Base-by-base conservation (phyloP, 768 basidiomycete genomes). In the Royoungia palumana region DNA sequence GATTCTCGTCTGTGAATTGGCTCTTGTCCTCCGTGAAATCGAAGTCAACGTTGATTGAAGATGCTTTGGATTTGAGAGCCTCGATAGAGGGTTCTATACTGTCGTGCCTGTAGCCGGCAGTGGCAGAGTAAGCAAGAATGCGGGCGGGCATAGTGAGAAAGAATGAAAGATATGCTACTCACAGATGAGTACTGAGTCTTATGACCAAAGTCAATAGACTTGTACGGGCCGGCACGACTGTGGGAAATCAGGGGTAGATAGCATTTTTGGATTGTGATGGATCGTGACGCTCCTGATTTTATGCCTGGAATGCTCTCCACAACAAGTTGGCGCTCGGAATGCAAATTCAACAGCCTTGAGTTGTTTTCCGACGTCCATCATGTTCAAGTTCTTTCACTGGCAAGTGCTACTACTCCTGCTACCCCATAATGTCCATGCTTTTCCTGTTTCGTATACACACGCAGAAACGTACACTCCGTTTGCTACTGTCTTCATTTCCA, bases 51-150 rank as follows among this genome's bases (percentile, higher is more conserved):
- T 79, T 70, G 47, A 82, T 76, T 0, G 66, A 58, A n/a, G 69
- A 49, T 2, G 73, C 74, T 20, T 70, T 72, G 1, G 70, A 62
- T 47, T 75, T 74, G 35, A 89, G 65, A 0, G 77, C 77, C 36
- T 76, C 65, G 22, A 86, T 78, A 4, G 87, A 85, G 2, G 80
- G 78, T 0, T 87, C 87, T 47, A 89, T 89, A 4, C 82, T 85
- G 51, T 87, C 87, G 58, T 90, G 88, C 49, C 85, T 72, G 63
- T 77, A 90, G 5, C 75, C 78, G 6, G 66, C 61, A 1, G 84
- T 88, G 2, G 77, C 77, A 19, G 83, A 80, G 55, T 82, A 87
- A 16, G 83, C 76, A 28, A 87, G 71, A 9, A 88, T 62, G 38
- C 65, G 64, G 20, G 66, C 48, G n/a, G 67, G 46, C 65, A 67